Evolutionary conservation across 768 basidiomycete genomes (phyloP), one percentile per base, ranked within the genome.

Genomic region (Serendipita vermifera): DNA sequence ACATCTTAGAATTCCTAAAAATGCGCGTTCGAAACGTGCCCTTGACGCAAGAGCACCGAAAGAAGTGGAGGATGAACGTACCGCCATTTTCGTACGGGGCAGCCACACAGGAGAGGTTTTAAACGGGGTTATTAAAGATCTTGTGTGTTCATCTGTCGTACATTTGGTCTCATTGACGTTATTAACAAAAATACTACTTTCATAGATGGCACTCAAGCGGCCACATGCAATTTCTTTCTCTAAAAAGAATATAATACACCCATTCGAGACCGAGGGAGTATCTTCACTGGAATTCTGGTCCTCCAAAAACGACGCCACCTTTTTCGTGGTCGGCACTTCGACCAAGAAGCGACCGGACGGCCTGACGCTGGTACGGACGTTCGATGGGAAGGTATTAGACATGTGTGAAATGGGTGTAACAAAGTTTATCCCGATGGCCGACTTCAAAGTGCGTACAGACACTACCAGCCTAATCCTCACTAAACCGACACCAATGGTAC

Each of bases 331-430:
- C 32, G 96, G 91, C 1, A 85, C 92, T 63, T 89, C 84, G 63
- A 88, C 83, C 26, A 99, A 99, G 71, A 99, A 99, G 67, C 74
- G 92, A 54, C 96, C 94, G 5, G 76, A 97, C 62, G 83, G 86
- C 24, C 68, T 99, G 59, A 81, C 85, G 0, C 80, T 97, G 63
- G 86, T 82, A 4, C 73, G 96, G 56, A 92, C 84, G 77, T 98
- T 82, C 61, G 85, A 96, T 60, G 77, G 81, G 38, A 74, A 79
- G 64, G 79, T 97, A 33, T 71, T 98, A 64, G 96, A 99, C 68
- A 94, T 97, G 89, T 78, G 90, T 57, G 96, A 98, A 71, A 71
- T 96, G 6, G 92, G 94, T 1, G 82, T 98, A 26, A 87, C 91
- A 55, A 77, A 72, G 39, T 91, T 82, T 65, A 75, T 79, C 54